Conservation (phyloP, 306 rosid species). For the Mimosa pudica region DNA sequence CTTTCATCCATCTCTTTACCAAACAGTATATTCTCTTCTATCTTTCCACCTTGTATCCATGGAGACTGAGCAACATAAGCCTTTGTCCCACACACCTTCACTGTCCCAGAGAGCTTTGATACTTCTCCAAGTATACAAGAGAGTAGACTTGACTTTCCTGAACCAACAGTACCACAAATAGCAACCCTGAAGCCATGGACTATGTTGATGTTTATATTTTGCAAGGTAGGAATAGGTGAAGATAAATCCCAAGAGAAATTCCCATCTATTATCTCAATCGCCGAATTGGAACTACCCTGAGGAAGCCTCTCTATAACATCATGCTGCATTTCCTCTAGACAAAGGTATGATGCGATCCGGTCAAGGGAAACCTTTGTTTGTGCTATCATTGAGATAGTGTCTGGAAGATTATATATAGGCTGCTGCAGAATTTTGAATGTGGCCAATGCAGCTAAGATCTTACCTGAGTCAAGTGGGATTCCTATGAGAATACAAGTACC, state of each 20-base stretch:
- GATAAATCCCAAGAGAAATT: conserved; percentile 57
- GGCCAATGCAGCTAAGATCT: conserved; percentile 59
- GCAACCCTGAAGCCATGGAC: conserved; percentile 51
- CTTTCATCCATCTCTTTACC: conserved; percentile 71
- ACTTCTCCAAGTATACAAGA: conserved; percentile 83
- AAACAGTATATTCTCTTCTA: conserved; percentile 80
- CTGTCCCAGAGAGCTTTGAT: conserved; percentile 65
- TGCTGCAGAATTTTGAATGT: conserved; percentile 54
- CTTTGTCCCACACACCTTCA: conserved; percentile 82
- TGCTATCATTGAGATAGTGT: conserved; percentile 47
- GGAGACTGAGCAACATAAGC: conserved; percentile 93
- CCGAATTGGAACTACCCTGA: conserved; percentile 38
- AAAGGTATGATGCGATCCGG: conserved; percentile 52
- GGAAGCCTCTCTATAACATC: conserved; percentile 52
- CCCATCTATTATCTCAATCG: conserved; percentile 49
- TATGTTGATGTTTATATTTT: conserved; percentile 41
- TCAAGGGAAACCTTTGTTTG: conserved; percentile 61
- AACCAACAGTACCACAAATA: conserved; percentile 60
- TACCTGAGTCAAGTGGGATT: conserved; percentile 60
- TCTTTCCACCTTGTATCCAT: conserved; percentile 89
- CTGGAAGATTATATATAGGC: conserved; percentile 52
- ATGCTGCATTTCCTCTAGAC: conserved; percentile 46
- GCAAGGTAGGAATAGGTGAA: conserved; percentile 37
- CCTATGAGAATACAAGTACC: conserved; percentile 48
- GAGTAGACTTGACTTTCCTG: conserved; percentile 81